Evolutionary conservation across 208 protist species (phyloP), one percentile per base, ranked within the genome.

Genomic region (Crithidia mellificae): DNA sequence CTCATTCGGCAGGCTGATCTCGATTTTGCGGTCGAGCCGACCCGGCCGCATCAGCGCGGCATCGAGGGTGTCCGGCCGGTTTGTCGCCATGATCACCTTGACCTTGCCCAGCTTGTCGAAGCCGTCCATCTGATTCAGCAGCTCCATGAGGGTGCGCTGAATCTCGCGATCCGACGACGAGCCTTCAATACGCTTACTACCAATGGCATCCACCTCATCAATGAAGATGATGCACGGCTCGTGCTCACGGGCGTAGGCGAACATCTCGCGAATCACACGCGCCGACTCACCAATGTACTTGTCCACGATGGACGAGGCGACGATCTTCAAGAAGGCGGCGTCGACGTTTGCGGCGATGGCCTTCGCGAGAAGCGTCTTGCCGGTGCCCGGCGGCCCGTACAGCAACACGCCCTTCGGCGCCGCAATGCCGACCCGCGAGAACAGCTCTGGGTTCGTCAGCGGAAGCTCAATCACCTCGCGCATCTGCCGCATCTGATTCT

Each of bases 161-260:
- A 99, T 98, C 83, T 99, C 98, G 49, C 98, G 87, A 77, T 99
- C 99, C 17, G 97, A 98, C 34, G 91, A 97, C 9, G 97, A 99
- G 53, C 98, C 98, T 74, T 99, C 98, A 74, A 99, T 99, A 63
- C 99, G 85, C 55, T 98, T 94, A 19, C 98, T 98, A 59, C 98
- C 99, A 63, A 99, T 99, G 27, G 99, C 99, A 71, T 99, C 99
- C 61, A 99, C 98, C 84, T 99, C 99, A 84, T 99, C 99, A 87
- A 99, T 99, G 78, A 99, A 99, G 67, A 99, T 99, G 66, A 99
- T 98, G 80, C 98, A 99, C 14, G 99, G 98, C 87, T 99, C 84
- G 83, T 99, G 97, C 46, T 99, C 98, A 9, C 93, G 84, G 17
- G 95, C 94, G 83, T 97, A 98, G 76, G 93, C 98, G 83, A 99